A percentile compares a stretch with the other conserved stretches of the same genome.
Conservation (phyloP, 768 basidiomycete species). For the Amanita polypyramis region DNA sequence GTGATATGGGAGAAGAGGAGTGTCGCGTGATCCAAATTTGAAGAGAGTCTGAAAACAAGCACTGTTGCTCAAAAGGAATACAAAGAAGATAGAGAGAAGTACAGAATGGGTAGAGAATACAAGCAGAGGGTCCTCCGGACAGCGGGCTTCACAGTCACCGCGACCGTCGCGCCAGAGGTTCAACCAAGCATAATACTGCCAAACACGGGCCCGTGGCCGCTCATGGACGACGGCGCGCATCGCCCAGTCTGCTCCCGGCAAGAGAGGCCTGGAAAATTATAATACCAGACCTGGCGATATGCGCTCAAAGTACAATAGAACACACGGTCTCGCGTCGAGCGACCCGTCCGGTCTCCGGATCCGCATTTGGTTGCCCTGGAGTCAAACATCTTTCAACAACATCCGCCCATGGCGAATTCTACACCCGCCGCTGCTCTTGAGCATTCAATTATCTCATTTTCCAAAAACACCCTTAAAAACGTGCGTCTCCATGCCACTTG, state of each 20-base stretch:
- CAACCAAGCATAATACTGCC: neutral
- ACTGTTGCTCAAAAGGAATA: too few species aligned
- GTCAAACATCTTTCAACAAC: neutral
- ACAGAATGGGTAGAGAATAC: too few species aligned
- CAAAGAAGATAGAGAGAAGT: too few species aligned
- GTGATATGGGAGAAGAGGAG: too few species aligned
- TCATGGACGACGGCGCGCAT: too few species aligned
- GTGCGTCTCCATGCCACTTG: constrained; percentile 13
- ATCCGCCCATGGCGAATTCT: constrained; percentile 10
- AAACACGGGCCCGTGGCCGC: neutral
- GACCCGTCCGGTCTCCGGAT: too few species aligned
- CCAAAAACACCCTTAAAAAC: constrained; percentile 19
- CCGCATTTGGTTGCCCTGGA: too few species aligned
- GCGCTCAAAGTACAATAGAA: neutral
- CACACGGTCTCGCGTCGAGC: too few species aligned
- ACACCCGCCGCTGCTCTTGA: constrained; percentile 19
- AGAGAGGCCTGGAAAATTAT: neutral
- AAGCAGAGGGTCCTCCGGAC: too few species aligned
- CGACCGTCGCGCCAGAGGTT: neutral
- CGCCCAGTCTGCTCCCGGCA: too few species aligned
- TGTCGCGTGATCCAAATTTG: too few species aligned
- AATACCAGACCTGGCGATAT: neutral
- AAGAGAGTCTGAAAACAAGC: too few species aligned
- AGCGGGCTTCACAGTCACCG: neutral
- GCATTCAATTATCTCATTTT: constrained; percentile 19